These are phyloP conservation scores for Gigaspora rosea DNA, from an alignment of 192 early-diverging fungal species.

Conservation along the genomic window DNA sequence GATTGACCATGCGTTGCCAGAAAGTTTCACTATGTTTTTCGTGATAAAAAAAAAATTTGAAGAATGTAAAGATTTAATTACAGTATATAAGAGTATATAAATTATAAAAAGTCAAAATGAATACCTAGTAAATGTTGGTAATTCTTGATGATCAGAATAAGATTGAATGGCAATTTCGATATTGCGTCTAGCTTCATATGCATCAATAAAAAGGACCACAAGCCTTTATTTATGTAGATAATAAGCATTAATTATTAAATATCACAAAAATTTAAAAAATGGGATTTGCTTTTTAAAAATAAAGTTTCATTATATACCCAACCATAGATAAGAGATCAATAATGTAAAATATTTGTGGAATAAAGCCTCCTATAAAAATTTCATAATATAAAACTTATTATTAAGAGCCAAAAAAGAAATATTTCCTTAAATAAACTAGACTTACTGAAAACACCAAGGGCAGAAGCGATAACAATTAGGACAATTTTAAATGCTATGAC, in stretches of 20 bases:
- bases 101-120: background rate
- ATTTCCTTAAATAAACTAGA: background rate
- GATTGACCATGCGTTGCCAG: conserved; percentile 20
- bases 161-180: conserved; percentile 11
- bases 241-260: conserved; percentile 4
- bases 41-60: background rate
- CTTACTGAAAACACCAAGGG: conserved; percentile 14
- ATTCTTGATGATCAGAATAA: conserved; percentile 21
- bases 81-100: background rate
- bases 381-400: too few relatives aligned
- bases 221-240: background rate
- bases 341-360: conserved; percentile 15
- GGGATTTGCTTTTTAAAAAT: background rate
- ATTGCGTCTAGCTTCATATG: conserved; percentile 13
- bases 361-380: background rate
- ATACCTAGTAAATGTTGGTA: conserved; percentile 21
- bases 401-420: too few relatives aligned
- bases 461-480: background rate
- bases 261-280: background rate
- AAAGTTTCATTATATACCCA: background rate
- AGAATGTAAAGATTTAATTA: background rate
- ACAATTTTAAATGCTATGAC: conserved; percentile 9
- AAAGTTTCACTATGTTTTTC: conserved; percentile 11
- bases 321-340: conserved; percentile 19
- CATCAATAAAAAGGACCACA: conserved; percentile 14